Base-by-base conservation (phyloP, 1,284 basidiomycete species). In the Mycena sp. region DNA sequence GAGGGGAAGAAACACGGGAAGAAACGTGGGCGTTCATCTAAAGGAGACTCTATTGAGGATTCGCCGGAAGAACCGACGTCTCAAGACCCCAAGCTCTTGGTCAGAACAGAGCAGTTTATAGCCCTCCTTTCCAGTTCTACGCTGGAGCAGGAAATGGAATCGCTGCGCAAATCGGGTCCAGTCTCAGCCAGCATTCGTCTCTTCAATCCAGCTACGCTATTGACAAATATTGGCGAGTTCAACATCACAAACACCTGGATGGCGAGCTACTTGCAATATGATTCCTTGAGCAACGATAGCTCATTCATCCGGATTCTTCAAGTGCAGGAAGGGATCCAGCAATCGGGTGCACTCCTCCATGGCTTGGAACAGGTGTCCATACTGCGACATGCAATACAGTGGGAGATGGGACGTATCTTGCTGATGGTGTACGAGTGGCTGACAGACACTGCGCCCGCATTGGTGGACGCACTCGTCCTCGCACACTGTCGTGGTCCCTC, bases 391-490 rank as follows among this genome's bases (percentile, higher is more conserved):
- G 62, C 62, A 6, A 38, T 30, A 3, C 62, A 64, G 30, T 64
- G 62, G 62, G 62, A 64, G 18, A 7, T 64, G 7, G 22, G 34
- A 2, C 62, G 62, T 1, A 54, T 22, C 4, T 16, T 64, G 16
- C 30, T 64, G 2, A 22, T 54, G 25, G 52, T 64, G n/a, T 64
- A 64, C 20, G 30, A n/a, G 14, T 64, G 62, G 62, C 62, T 64
- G 20, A 55, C 20, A 14, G 48, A 64, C 0, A 64, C 62, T 1
- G 62, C 34, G 2, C 62, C 50, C 13, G 20, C 20, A 9, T 22
- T 64, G 34, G 62, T 30, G 14, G 4, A 16, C 3, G 62, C 62
- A 2, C 30, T 64, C 1, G 5, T 64, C 22, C 9, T n/a, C 0
- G 62, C 48, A 3, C 52, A 64, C 16, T 16, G 8, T 13, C 48